Percentiles rank a stretch among this genome's conserved stretches.
Evolutionary conservation across 2,329 filamentous ascomycete genomes (phyloP).

Genomic region (Xylariaceae sp.): DNA sequence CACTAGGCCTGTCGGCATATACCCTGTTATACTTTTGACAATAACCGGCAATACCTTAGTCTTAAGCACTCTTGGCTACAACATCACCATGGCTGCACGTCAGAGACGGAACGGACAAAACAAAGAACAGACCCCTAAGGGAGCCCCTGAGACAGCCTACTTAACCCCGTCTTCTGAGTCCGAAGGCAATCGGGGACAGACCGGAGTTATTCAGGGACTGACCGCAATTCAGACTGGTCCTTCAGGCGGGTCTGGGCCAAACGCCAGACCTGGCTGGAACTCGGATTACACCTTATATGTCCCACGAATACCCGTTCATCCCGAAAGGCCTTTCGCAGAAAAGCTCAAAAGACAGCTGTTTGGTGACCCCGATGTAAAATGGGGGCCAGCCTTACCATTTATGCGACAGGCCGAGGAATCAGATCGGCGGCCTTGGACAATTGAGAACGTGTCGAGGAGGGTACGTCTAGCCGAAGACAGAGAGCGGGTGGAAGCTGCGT

Average conservation of each 20-base stretch:
- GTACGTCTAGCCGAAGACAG: neutral
- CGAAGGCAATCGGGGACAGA: too few species aligned
- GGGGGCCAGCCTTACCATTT: constrained; percentile 11
- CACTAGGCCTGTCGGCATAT: neutral
- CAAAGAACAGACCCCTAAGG: too few species aligned
- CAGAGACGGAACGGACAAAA: too few species aligned
- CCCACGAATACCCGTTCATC: neutral
- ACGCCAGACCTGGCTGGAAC: neutral
- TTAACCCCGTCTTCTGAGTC: too few species aligned
- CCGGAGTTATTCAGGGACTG: too few species aligned
- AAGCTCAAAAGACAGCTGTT: neutral
- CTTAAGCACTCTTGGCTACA: neutral
- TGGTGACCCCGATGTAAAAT: constrained; percentile 16
- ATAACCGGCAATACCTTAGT: neutral
- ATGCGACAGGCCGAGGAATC: constrained; percentile 7
- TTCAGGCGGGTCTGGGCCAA: too few species aligned
- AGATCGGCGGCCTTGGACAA: neutral
- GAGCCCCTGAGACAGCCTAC: too few species aligned
- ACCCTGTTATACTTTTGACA: neutral
- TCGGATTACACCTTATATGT: neutral
- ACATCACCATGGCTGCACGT: neutral
- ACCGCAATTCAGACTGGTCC: too few species aligned
- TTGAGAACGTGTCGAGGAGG: neutral
- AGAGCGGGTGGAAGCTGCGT: neutral
- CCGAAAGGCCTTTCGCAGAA: neutral